phyloP scores from a whole-genome alignment of 306 rosid genomes.

The Quercus cerris region DNA sequence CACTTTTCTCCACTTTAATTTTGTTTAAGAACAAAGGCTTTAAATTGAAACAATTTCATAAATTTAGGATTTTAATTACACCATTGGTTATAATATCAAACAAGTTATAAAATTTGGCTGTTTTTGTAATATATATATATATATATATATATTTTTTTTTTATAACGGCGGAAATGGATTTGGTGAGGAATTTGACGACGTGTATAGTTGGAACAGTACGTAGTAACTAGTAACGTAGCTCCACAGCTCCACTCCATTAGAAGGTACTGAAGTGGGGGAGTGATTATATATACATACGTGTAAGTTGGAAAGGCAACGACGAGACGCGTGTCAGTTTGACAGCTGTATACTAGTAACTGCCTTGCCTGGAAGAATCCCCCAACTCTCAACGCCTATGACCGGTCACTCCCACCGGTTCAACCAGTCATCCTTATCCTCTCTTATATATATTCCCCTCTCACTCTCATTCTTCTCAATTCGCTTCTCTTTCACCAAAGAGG shows the following conservation, averaged over 20 bases:
- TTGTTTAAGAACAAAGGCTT: too few relatives aligned
- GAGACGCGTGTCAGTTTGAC: constrained; percentile 58
- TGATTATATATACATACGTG: constrained; percentile 38
- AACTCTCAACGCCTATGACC: constrained; percentile 34
- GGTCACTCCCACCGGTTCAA: constrained; percentile 41
- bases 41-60: too few relatives aligned
- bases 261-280: constrained; percentile 4
- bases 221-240: neutral
- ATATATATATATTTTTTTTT: neutral
- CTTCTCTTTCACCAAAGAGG: neutral
- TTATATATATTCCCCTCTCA: constrained; percentile 27
- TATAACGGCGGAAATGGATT: neutral
- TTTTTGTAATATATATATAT: neutral
- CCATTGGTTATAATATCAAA: too few relatives aligned
- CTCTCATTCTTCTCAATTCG: neutral
- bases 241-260: neutral
- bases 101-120: neutral
- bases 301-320: constrained; percentile 11
- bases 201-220: neutral
- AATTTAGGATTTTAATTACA: too few relatives aligned
- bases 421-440: constrained; percentile 34
- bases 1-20: too few relatives aligned
- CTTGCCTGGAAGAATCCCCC: constrained; percentile 36
- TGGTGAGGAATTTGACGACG: constrained; percentile 1
- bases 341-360: constrained; percentile 61